A percentile compares a stretch with the other conserved stretches of the same genome.
Conservation (phyloP, 371 early-diverging fungal genomes). For the Umbelopsis sp. region DNA sequence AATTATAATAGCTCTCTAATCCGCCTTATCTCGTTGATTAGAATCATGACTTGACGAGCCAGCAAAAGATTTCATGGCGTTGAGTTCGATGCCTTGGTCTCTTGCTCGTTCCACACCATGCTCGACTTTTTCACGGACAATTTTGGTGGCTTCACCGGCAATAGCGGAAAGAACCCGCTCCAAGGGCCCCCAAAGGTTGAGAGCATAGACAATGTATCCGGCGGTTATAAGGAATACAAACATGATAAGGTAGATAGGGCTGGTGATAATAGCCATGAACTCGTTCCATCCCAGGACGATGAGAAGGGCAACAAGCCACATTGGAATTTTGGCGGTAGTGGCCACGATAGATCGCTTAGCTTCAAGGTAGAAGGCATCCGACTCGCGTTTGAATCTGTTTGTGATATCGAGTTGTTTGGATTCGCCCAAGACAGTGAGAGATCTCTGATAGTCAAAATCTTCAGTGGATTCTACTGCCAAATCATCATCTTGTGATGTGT, state of each 20-base stretch:
- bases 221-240: conserved; percentile 47
- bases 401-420: conserved; percentile 75
- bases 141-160: conserved; percentile 44
- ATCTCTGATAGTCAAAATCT: conserved; percentile 66
- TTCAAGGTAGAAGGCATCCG: conserved; percentile 90
- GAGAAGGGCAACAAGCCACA: conserved; percentile 82
- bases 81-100: conserved; percentile 13
- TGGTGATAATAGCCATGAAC: conserved; percentile 78
- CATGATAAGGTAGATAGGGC: conserved; percentile 79
- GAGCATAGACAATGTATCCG: conserved; percentile 59
- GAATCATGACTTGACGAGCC: background rate
- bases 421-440: conserved; percentile 67
- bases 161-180: conserved; percentile 51
- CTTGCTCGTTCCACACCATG: conserved; percentile 6
- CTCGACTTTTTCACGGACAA: conserved; percentile 17
- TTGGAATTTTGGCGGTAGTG: conserved; percentile 85
- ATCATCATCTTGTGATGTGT: conserved; percentile 43
- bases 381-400: conserved; percentile 86
- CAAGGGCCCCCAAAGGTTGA: conserved; percentile 72
- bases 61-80: background rate
- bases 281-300: conserved; percentile 94
- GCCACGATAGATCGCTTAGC: conserved; percentile 94
- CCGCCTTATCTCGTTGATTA: background rate
- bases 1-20: conserved; percentile 17
- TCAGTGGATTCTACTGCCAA: conserved; percentile 48